Base-by-base conservation (phyloP, 352 stramenopile genomes). In the Globisporangium cystogenes region DNA sequence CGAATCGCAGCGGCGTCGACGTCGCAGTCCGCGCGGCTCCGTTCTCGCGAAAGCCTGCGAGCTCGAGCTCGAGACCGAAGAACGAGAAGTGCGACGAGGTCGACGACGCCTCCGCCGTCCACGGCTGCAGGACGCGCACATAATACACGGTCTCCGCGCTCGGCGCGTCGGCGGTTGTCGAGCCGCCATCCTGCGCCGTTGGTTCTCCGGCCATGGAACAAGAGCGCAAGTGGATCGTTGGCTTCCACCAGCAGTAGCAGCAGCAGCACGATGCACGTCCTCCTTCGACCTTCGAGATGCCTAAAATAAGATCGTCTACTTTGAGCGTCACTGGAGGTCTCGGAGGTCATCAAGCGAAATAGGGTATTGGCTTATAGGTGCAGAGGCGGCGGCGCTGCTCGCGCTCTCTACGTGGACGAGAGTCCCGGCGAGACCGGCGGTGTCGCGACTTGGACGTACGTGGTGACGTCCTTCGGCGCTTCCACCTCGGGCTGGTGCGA, bases 41-140 rank as follows among this genome's bases (percentile, higher is more conserved):
- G 5, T 31, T 14, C n/a, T n/a, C 41, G 4, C 72, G 40, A 7
- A 7, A 45, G 20, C 40, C 68, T 33, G 54, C 55, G 33, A 82
- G 66, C 51, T 82, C 72, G 0, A 82, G 67, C 40, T 76, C 51
- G 21, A 82, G 47, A 4, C 72, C 72, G 41, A 73, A 79, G 47
- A 79, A 82, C 6, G 71, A 74, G 26, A 29, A 55, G 6, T 20
- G 10, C 4, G n/a, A 20, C 15, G 29, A 21, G 7, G 42, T 11
- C 18, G 27, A 1, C 12, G 18, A 12, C 10, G 27, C 15, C n/a
- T 46, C 31, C 6, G 11, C 10, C 5, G 44, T 0, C 72, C 72
- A 79, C 14, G 33, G 27, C 24, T 70, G 64, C 27, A 71, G 65
- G 29, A 76, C 48, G 23, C 72, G 58, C 6, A 79, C 64, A 11